A percentile compares a stretch with the other conserved stretches of the same genome.
Conservation (phyloP, 1,284 basidiomycete genomes). For the Takashimella tepidaria region DNA sequence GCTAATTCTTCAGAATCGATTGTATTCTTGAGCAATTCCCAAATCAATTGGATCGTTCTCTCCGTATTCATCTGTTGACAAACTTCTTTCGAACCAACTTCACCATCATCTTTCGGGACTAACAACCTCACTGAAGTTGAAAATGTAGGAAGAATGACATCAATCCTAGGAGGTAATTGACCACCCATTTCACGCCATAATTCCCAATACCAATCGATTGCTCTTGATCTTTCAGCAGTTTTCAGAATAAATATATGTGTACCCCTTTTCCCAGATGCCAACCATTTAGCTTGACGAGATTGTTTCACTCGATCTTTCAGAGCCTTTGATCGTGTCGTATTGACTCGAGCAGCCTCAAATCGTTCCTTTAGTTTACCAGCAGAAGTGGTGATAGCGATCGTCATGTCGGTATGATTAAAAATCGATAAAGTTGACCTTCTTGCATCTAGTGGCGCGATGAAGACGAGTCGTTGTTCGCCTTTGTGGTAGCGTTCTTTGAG, state of each 20-base stretch:
- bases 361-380: constrained; percentile 22
- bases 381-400: constrained; percentile 28
- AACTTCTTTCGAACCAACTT: constrained; percentile 16
- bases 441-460: constrained; percentile 33
- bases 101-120: constrained; percentile 26
- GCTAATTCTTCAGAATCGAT: constrained; percentile 26
- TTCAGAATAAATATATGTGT: constrained; percentile 43
- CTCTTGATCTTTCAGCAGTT: constrained; percentile 35
- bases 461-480: constrained; percentile 37
- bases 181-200: constrained; percentile 40
- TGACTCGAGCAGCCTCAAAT: constrained; percentile 10
- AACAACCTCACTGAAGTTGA: constrained; percentile 30
- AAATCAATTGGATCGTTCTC: constrained; percentile 24
- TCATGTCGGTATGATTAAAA: constrained; percentile 42
- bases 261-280: constrained; percentile 19
- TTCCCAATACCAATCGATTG: constrained; percentile 47
- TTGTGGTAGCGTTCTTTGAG: constrained; percentile 25
- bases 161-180: constrained; percentile 32
- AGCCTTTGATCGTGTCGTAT: constrained; percentile 11
- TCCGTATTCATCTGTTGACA: constrained; percentile 19
- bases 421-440: constrained; percentile 33
- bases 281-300: constrained; percentile 35
- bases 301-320: constrained; percentile 26
- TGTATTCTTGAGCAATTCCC: constrained; percentile 27
- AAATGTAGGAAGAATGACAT: constrained; percentile 35